These are phyloP conservation scores for Psilocybe azurescens DNA, from an alignment of 768 basidiomycete species.

Conservation along the genomic window DNA sequence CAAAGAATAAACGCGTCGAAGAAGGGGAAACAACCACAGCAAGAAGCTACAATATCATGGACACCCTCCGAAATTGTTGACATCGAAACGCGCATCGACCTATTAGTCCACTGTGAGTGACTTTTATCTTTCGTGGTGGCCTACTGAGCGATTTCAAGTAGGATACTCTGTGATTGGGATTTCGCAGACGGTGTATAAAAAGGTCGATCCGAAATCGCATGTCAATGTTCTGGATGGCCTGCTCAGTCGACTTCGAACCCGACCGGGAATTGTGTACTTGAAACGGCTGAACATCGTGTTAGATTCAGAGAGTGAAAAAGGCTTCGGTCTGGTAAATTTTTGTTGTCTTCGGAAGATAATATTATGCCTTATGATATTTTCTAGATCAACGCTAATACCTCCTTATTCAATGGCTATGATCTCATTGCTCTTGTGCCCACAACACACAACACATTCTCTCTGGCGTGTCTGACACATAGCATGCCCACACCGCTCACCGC, in stretches of 20 bases:
- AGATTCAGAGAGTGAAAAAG: constrained; percentile 86
- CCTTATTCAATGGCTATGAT: constrained; percentile 71
- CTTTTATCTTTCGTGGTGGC: constrained; percentile 1
- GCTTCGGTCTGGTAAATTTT: constrained; percentile 72
- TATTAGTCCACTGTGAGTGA: constrained; percentile 73
- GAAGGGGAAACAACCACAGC: constrained; percentile 58
- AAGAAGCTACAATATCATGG: constrained; percentile 39
- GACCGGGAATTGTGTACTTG: constrained; percentile 66
- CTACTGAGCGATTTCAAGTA: constrained; percentile 52
- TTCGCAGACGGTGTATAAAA: constrained; percentile 73
- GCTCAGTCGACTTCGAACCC: constrained; percentile 61
- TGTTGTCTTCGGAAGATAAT: neutral
- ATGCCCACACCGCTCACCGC: constrained; percentile 77
- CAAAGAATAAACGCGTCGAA: constrained; percentile 44
- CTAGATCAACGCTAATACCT: constrained; percentile 74
- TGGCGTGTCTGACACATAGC: constrained; percentile 82
- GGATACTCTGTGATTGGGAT: constrained; percentile 86
- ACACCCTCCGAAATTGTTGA: constrained; percentile 59
- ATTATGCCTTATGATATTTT: neutral
- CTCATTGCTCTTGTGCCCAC: constrained; percentile 79
- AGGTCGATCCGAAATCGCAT: constrained; percentile 74
- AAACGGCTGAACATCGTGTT: constrained; percentile 83
- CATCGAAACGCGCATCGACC: constrained; percentile 68
- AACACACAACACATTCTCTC: constrained; percentile 72
- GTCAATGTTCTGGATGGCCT: constrained; percentile 66